These are phyloP conservation scores for Triticum turgidum DNA, from an alignment of 176 grass and related monocot species.

Conservation along the genomic window DNA sequence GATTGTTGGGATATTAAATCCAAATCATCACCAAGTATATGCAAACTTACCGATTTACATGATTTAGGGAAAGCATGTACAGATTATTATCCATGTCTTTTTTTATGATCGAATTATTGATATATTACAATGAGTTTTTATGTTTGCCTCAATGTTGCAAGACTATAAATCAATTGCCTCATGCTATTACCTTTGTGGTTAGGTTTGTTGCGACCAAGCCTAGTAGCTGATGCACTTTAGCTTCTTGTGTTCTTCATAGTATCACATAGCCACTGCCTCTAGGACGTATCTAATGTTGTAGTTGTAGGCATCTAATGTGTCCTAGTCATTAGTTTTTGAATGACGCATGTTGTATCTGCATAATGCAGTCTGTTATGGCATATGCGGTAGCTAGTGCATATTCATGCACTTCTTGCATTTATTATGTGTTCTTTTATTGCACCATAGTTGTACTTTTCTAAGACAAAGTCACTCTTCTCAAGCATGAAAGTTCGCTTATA, in stretches of 20 bases:
- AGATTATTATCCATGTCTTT: neutral
- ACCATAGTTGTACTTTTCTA: neutral
- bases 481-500: no score
- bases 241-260: no score
- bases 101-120: neutral
- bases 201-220: neutral
- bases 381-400: neutral
- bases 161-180: neutral
- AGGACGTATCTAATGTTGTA: neutral
- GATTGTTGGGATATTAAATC: neutral
- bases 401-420: neutral
- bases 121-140: neutral
- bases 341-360: neutral
- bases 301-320: neutral
- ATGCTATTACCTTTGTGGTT: neutral
- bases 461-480: neutral
- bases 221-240: neutral
- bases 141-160: neutral
- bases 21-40: no score
- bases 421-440: neutral
- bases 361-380: neutral
- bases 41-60: neutral
- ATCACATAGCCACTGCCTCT: neutral
- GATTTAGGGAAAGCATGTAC: neutral
- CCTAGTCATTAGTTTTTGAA: neutral